phyloP scores from a whole-genome alignment of 768 basidiomycete species.

The Termitomyces sp. region DNA sequence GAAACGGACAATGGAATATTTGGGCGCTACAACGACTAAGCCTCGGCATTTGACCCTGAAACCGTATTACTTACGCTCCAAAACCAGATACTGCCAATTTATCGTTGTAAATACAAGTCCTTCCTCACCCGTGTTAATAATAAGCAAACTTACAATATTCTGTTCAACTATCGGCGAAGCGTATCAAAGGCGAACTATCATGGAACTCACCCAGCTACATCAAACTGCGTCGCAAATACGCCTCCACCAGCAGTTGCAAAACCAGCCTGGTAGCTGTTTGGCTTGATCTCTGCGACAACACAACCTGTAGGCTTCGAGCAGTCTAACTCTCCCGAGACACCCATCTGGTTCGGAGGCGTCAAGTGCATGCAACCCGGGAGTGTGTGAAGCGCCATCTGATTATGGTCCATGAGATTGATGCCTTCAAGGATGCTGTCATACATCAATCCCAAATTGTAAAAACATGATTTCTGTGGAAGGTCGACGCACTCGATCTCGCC shows the following conservation, averaged over 20 bases:
- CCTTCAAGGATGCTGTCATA: slow-evolving; percentile 70
- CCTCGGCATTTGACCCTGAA: not conserved
- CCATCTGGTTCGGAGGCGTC: slow-evolving; percentile 37
- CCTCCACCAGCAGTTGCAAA: slow-evolving; percentile 74
- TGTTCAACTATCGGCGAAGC: not conserved
- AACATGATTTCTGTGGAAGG: not conserved
- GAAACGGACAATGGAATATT: slow-evolving; percentile 31
- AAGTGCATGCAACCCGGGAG: slow-evolving; percentile 34
- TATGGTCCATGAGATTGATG: slow-evolving; percentile 65
- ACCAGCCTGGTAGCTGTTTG: slow-evolving; percentile 58
- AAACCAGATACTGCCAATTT: slow-evolving; percentile 35
- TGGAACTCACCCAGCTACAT: slow-evolving; percentile 30
- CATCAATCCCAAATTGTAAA: not conserved
- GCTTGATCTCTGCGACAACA: slow-evolving; percentile 50
- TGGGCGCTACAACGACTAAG: slow-evolving; percentile 26
- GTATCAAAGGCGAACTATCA: not conserved
- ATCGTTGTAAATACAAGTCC: not conserved
- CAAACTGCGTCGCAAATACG: slow-evolving; percentile 72
- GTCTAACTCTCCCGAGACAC: slow-evolving; percentile 46
- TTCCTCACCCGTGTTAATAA: not conserved
- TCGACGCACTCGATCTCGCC: slow-evolving; percentile 43
- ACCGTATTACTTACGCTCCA: slow-evolving; percentile 32
- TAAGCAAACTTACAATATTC: slow-evolving; percentile 21
- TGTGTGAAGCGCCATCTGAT: slow-evolving; percentile 81
- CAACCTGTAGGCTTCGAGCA: slow-evolving; percentile 65